These are phyloP conservation scores for Aspergillus awamori DNA, from an alignment of 2,329 filamentous ascomycete species.

Conservation along the genomic window DNA sequence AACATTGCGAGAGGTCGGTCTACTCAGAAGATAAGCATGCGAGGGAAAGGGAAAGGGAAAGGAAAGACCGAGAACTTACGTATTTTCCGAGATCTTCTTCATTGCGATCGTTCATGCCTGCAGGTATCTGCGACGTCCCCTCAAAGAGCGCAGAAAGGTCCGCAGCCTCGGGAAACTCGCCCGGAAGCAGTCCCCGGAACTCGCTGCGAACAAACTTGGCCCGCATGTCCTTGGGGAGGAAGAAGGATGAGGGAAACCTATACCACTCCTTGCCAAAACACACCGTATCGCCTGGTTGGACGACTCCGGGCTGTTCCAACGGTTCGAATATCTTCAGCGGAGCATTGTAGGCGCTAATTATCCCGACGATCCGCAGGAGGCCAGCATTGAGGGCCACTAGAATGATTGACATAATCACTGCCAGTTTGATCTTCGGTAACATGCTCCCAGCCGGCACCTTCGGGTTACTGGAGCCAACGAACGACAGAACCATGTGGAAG, in stretches of 20 bases:
- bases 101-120: conserved; percentile 91
- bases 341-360: conserved; percentile 80
- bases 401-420: conserved; percentile 62
- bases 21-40: conserved; percentile 32
- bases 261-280: conserved; percentile 99
- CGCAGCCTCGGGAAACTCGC: conserved; percentile 79
- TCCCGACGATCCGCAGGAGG: conserved; percentile 71
- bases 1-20: conserved; percentile 72
- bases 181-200: conserved; percentile 84
- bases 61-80: conserved; percentile 48
- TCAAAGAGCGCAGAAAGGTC: conserved; percentile 72
- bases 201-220: conserved; percentile 91
- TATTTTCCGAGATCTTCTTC: conserved; percentile 87
- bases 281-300: conserved; percentile 67
- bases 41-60: not conserved
- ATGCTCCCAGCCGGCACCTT: conserved; percentile 70
- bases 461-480: conserved; percentile 71
- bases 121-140: conserved; percentile 80
- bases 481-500: conserved; percentile 76
- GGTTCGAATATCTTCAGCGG: conserved; percentile 67
- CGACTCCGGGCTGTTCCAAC: conserved; percentile 54
- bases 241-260: conserved; percentile 91
- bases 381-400: conserved; percentile 68
- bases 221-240: conserved; percentile 78
- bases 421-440: conserved; percentile 73